phyloP scores from a whole-genome alignment of 345 rosid genomes.

The Linum lewisii region DNA sequence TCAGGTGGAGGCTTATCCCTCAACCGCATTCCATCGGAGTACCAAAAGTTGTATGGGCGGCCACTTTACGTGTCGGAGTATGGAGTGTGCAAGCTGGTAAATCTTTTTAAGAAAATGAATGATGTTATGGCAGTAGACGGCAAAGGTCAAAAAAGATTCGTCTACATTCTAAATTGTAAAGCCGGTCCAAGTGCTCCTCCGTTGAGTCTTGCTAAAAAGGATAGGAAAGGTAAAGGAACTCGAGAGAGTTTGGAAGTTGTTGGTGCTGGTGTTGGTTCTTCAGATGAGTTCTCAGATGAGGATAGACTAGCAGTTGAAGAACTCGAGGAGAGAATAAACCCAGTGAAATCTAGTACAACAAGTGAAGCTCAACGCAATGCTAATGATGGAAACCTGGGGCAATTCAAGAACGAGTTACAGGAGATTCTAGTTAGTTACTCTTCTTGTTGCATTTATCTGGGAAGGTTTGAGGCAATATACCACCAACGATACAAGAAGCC shows the following conservation, averaged over 20 bases:
- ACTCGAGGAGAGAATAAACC: slow-evolving; percentile 24
- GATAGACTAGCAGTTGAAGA: slow-evolving; percentile 43
- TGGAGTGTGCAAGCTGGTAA: slow-evolving; percentile 62
- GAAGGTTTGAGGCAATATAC: slow-evolving; percentile 73
- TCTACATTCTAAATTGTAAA: slow-evolving; percentile 59
- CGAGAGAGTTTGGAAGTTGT: slow-evolving; percentile 23
- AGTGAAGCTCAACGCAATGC: slow-evolving; percentile 21
- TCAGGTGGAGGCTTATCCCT: slow-evolving; percentile 80
- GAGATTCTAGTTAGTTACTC: slow-evolving; percentile 87
- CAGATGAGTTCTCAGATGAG: slow-evolving; percentile 66
- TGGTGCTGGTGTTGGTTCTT: slow-evolving; percentile 34
- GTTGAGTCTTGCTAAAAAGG: slow-evolving; percentile 37
- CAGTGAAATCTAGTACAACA: slow-evolving; percentile 16
- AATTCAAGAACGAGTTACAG: slow-evolving; percentile 74
- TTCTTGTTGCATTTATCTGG: slow-evolving; percentile 54
- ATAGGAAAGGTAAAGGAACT: slow-evolving; percentile 43
- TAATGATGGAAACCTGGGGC: slow-evolving; percentile 32
- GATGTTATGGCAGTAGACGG: slow-evolving; percentile 62
- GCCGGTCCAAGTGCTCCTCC: slow-evolving; percentile 41
- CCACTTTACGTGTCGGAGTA: slow-evolving; percentile 75
- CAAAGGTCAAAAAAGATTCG: slow-evolving; percentile 59
- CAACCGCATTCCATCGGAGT: slow-evolving; percentile 59
- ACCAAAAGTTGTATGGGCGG: slow-evolving; percentile 65
- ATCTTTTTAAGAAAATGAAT: slow-evolving; percentile 79
- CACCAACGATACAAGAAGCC: slow-evolving; percentile 72